phyloP scores from a whole-genome alignment of 169 alveolate genomes.

The Plasmodium relictum region DNA sequence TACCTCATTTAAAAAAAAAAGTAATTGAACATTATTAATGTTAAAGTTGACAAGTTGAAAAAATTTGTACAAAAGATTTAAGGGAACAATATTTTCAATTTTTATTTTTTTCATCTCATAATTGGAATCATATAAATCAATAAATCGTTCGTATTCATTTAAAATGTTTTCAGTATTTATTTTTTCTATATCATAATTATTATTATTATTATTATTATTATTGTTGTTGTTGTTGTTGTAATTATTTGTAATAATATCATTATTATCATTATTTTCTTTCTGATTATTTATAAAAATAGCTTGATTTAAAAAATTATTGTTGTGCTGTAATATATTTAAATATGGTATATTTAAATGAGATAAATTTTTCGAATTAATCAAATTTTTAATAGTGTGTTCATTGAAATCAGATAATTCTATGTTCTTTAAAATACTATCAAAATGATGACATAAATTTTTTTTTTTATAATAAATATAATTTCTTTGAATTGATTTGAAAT shows the following conservation, averaged over 20 bases:
- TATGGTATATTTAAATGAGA: conserved; percentile 41
- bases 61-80: conserved; percentile 60
- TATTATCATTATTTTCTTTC: neutral
- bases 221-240: neutral
- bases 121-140: conserved; percentile 31
- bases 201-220: neutral
- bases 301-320: conserved; percentile 45
- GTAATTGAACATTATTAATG: conserved; percentile 56
- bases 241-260: neutral
- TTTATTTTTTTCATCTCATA: conserved; percentile 39
- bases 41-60: conserved; percentile 63
- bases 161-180: neutral
- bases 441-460: conserved; percentile 7
- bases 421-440: conserved; percentile 35
- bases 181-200: neutral
- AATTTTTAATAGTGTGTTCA: conserved; percentile 22
- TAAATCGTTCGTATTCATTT: conserved; percentile 33
- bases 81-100: conserved; percentile 51
- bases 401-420: conserved; percentile 51
- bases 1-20: conserved; percentile 47
- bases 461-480: conserved; percentile 18
- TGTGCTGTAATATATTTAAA: conserved; percentile 52
- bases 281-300: conserved; percentile 17
- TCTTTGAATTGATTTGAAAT: conserved; percentile 47
- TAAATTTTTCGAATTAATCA: conserved; percentile 30